Base-by-base conservation (phyloP, 2,329 filamentous ascomycete species). In the Aspergillus felis region DNA sequence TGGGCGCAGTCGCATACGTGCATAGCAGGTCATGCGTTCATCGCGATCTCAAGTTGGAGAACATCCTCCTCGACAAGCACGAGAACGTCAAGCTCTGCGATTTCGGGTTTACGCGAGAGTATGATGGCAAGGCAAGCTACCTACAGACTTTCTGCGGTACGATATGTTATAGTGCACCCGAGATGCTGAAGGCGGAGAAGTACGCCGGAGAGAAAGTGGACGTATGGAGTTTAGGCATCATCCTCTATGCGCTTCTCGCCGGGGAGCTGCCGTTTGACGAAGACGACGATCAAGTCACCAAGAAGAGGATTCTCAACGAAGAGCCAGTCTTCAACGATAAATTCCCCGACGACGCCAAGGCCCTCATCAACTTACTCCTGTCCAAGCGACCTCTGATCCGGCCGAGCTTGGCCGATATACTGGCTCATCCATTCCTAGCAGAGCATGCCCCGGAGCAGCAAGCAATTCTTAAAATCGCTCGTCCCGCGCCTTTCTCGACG, bases 151-250 rank as follows among this genome's bases (percentile, higher is more conserved):
- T 96, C 76, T 99, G 94, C 73, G 94, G 94, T 4, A 99, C 94
- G 0, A 88, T 99, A 61, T 97, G 93, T 78, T 99, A 99, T 76
- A 96, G 92, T 55, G 94, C 94, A 2, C 94, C 94, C 2, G 94
- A 99, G 75, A 99, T 99, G 94, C 82, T 99, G 44, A 96, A 94
- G 74, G 94, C 92, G 42, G 94, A 99, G 74, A 97, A 96, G 74
- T 99, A 99, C 71, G 94, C 92, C 0, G 93, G 92, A 27, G 92
- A 97, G 78, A 97, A 97, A 78, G 93, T 99, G 51, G 94, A 99
- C 69, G 92, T 99, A 4, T 99, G 94, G 94, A 97, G 93, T 75
- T 89, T 92, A 71, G 92, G 92, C 60, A 92, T 96, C 62, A 96
- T 96, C 69, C 82, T 94, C 47, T 94, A 91, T 74, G 90, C 92